Evolutionary conservation across 305 asterid species (phyloP), one percentile per base, ranked within the genome.

Genomic region (Nicotiana rustica): DNA sequence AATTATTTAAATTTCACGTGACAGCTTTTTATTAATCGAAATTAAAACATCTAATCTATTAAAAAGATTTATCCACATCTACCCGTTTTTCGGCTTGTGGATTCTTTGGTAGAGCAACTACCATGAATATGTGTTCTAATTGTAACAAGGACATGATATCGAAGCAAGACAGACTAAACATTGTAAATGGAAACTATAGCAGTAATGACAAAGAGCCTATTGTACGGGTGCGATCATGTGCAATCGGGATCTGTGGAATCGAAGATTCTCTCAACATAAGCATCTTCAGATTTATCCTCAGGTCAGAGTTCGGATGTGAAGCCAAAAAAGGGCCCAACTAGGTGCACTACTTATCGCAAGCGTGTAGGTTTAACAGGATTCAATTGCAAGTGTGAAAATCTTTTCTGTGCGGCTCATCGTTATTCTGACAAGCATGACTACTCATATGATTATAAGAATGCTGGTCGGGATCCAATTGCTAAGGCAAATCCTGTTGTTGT

Each of bases 291-390:
- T 67, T 33, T 38, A 29, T 66, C 75, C 5, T 67, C 52, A 12
- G 75, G 47, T 33, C 75, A 67, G 75, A 67, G 52, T 44, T 12
- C 18, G 7, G 81, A 60, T 44, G 68, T 21, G n/a, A 78, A 57
- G 69, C 25, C 69, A 12, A 78, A 78, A 55, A 55, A 78, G 38
- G 81, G 81, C 14, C 81, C 81, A 10, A 31, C 33, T 61, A 15
- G 81, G 65, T 78, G 81, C 75, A 67, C 35, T 67, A 67, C 75
- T 67, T 67, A 49, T 14, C 17, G 49, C n/a, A 67, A 67, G 38
- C 69, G 49, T 6, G 70, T 78, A n/a, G 81, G 81, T 19, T 47
- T 78, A 61, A 78, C 81, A 21, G 70, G 81, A 47, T 78, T 78
- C 52, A 78, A 19, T 29, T 78, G 81, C 65, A 33, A 62, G 9